Percentiles rank a stretch among this genome's conserved stretches.
Conservation (phyloP, 2,329 filamentous ascomycete species). For the Hypomyces perniciosus region DNA sequence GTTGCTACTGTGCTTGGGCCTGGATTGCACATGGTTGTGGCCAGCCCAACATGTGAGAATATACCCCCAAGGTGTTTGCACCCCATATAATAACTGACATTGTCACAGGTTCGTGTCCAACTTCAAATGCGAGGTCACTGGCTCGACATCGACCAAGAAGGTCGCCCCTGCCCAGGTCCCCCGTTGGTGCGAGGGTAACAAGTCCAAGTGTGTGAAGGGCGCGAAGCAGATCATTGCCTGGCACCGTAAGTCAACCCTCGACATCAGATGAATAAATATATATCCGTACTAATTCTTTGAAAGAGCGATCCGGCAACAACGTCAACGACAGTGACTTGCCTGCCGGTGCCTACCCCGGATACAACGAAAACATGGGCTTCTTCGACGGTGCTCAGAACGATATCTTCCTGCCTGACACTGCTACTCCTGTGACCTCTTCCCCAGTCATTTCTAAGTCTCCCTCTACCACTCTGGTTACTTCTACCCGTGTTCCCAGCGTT, state of each 20-base stretch:
- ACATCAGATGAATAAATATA: neutral
- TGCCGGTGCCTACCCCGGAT: slow-evolving; percentile 20
- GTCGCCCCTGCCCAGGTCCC: slow-evolving; percentile 34
- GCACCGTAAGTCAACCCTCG: slow-evolving; percentile 27
- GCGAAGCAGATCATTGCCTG: slow-evolving; percentile 45
- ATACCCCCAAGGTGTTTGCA: neutral
- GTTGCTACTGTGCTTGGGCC: slow-evolving; percentile 23
- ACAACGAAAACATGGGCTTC: slow-evolving; percentile 24
- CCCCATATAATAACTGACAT: neutral
- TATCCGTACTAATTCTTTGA: neutral
- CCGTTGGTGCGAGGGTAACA: slow-evolving; percentile 34
- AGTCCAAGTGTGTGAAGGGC: slow-evolving; percentile 34
- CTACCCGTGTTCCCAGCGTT: no score
- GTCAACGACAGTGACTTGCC: slow-evolving; percentile 13
- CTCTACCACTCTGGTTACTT: no score
- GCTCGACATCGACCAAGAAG: slow-evolving; percentile 29
- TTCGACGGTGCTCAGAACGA: slow-evolving; percentile 22
- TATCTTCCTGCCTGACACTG: slow-evolving; percentile 13
- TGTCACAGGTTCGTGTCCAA: slow-evolving; percentile 35
- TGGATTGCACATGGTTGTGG: slow-evolving; percentile 21
- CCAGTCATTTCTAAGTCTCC: no score
- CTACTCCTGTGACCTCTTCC: no score
- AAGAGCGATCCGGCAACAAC: slow-evolving; percentile 25
- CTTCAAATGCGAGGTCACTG: slow-evolving; percentile 40
- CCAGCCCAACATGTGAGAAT: slow-evolving; percentile 18